Evolutionary conservation across 1,284 basidiomycete genomes (phyloP).

Genomic region (Cryptococcus hybrid): DNA sequence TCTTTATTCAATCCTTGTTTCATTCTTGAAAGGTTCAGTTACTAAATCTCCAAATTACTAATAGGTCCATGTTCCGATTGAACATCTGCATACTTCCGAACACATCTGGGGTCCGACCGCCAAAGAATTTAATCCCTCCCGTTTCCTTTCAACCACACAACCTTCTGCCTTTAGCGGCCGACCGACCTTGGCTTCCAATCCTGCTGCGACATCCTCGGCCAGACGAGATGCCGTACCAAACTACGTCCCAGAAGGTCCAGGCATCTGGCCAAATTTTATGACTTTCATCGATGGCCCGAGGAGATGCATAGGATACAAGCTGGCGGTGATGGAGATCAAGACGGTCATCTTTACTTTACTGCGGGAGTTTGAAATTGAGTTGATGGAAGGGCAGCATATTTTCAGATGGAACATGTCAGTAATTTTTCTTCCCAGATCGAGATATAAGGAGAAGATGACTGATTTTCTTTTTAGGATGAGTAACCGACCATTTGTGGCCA

Average conservation of each 20-base stretch:
- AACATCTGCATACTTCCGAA: conserved; percentile 21
- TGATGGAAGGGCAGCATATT: conserved; percentile 14
- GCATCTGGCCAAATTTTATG: conserved; percentile 26
- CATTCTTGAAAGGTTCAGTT: not conserved
- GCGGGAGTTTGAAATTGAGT: conserved; percentile 21
- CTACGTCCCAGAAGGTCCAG: conserved; percentile 13
- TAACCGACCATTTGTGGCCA: conserved; percentile 24
- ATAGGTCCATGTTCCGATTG: conserved; percentile 28
- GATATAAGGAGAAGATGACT: not conserved
- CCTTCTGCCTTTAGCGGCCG: not conserved
- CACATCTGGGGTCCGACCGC: conserved; percentile 26
- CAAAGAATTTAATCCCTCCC: conserved; percentile 23
- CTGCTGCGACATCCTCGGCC: not conserved
- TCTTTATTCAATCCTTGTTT: not conserved
- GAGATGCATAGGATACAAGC: conserved; percentile 29
- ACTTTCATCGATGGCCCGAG: conserved; percentile 31
- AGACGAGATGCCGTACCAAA: conserved; percentile 3
- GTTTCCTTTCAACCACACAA: not conserved
- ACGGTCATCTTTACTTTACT: conserved; percentile 23
- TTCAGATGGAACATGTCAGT: conserved; percentile 32
- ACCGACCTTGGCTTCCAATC: not conserved
- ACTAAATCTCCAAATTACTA: too few species aligned
- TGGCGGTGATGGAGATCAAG: conserved; percentile 30
- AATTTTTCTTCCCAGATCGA: not conserved
- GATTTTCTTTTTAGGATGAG: conserved; percentile 17